These are phyloP conservation scores for Tetrahymena malaccensis DNA, from an alignment of 73 alveolate genomes.

Conservation along the genomic window DNA sequence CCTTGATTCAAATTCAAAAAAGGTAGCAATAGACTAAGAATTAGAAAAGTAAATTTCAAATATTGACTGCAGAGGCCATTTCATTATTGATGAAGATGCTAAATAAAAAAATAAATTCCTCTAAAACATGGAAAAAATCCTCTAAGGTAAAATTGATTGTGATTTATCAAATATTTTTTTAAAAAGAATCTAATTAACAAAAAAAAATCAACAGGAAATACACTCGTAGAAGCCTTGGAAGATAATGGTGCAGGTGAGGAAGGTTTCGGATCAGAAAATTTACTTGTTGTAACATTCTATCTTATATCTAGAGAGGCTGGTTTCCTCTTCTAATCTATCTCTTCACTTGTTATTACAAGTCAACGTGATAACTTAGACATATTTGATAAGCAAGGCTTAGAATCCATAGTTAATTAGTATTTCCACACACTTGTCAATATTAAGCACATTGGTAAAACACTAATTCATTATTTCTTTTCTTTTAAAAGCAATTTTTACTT, in stretches of 20 bases:
- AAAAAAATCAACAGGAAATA: conserved; percentile 14
- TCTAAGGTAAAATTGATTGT: not conserved
- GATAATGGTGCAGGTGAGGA: not conserved
- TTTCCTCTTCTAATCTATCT: conserved; percentile 23
- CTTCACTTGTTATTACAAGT: not conserved
- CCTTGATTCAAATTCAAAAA: conserved; percentile 11
- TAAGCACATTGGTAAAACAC: conserved; percentile 20
- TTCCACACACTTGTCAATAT: conserved; percentile 34
- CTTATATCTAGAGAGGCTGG: conserved; percentile 39
- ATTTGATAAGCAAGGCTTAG: conserved; percentile 3
- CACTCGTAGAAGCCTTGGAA: conserved; percentile 28
- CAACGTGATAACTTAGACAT: not conserved
- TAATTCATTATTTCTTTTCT: too few relatives aligned
- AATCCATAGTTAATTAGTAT: conserved; percentile 5
- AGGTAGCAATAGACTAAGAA: not conserved
- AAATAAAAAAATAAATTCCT: conserved; percentile 16
- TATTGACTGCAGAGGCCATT: conserved; percentile 42
- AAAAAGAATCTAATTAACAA: too few relatives aligned
- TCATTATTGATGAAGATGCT: not conserved
- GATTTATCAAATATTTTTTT: not conserved
- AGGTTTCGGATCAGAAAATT: conserved; percentile 29
- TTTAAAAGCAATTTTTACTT: too few relatives aligned
- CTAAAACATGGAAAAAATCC: conserved; percentile 18
- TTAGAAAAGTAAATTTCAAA: not conserved
- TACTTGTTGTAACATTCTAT: conserved; percentile 28